Evolutionary conservation across 345 rosid genomes (phyloP).

Genomic region (Kernera saxatilis): DNA sequence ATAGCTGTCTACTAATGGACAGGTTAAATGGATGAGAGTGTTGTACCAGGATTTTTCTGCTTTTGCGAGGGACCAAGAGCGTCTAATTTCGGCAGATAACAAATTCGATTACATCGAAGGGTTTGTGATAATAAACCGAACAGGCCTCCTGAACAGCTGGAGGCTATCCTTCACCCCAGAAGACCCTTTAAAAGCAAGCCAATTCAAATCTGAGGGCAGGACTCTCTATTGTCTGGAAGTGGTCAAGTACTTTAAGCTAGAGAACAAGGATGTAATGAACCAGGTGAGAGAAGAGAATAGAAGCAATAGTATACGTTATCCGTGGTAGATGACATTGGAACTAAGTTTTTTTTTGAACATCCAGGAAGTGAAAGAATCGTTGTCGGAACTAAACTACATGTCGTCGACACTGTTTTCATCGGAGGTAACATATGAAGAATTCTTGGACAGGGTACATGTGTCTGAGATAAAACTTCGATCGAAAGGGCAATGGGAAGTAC

Average conservation of each 20-base stretch:
- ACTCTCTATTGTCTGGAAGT: conserved; percentile 82
- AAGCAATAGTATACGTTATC: not conserved
- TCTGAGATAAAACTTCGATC: conserved; percentile 78
- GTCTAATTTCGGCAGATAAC: conserved; percentile 47
- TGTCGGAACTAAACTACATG: conserved; percentile 61
- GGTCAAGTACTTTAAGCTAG: conserved; percentile 63
- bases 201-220: conserved; percentile 67
- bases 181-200: conserved; percentile 71
- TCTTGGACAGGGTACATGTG: conserved; percentile 87
- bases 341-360: conserved; percentile 7
- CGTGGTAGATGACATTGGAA: not conserved
- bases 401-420: conserved; percentile 65
- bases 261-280: conserved; percentile 33
- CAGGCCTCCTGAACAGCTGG: conserved; percentile 83
- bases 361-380: conserved; percentile 61
- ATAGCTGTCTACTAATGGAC: conserved; percentile 21
- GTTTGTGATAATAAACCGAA: conserved; percentile 77
- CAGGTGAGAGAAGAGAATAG: conserved; percentile 42
- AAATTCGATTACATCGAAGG: conserved; percentile 87
- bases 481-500: conserved; percentile 95
- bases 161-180: conserved; percentile 75
- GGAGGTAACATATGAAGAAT: conserved; percentile 70
- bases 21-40: conserved; percentile 97
- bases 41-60: conserved; percentile 71
- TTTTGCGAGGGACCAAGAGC: conserved; percentile 78